Base-by-base conservation (phyloP, 176 grass and related monocot genomes). In the Poa annua region DNA sequence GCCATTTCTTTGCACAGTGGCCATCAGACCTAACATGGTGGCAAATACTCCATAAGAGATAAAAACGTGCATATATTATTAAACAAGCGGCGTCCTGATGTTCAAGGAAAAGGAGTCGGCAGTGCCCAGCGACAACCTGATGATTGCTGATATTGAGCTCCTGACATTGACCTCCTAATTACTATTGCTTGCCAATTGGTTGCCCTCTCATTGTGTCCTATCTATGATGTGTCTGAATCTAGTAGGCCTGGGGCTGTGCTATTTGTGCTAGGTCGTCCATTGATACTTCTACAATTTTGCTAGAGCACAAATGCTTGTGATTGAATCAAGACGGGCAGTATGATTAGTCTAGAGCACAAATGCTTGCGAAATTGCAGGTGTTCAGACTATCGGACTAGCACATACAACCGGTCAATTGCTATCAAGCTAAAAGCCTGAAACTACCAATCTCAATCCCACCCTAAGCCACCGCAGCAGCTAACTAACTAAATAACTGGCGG, bases 1-100 rank as follows among this genome's bases (percentile, higher is more conserved):
- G 74, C 92, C 92, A 94, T 83, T 79, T 91, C 66, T 87, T 91
- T 14, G 77, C n/a, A 68, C 83, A 61, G 2, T 88, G 71, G 21
- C 87, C 82, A 80, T 79, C 69, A 41, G n/a, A 86, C 81, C 92
- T 94, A 65, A 54, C 36, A 91, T 8, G 45, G 69, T 19, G 3
- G 71, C 13, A 78, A 45, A 25, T 7, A 71, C 0, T 29, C 29
- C 29, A 29, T 29, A 34, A 69, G 15, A 72, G 51, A 7, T 19
- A 66, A 21, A 8, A 79, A 54, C 11, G 64, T 3, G 9, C 7
- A 22, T 2, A 35, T 29, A 29, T 29, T 2, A 29, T 29, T 29
- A 29, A 29, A 29, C 29, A 29, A 29, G 29, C 29, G 29, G 29
- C 29, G 29, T 29, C 29, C 29, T 29, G 29, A 1, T 29, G 29